Base-by-base conservation (phyloP, 345 rosid species). In the Schrenkiella parvula region DNA sequence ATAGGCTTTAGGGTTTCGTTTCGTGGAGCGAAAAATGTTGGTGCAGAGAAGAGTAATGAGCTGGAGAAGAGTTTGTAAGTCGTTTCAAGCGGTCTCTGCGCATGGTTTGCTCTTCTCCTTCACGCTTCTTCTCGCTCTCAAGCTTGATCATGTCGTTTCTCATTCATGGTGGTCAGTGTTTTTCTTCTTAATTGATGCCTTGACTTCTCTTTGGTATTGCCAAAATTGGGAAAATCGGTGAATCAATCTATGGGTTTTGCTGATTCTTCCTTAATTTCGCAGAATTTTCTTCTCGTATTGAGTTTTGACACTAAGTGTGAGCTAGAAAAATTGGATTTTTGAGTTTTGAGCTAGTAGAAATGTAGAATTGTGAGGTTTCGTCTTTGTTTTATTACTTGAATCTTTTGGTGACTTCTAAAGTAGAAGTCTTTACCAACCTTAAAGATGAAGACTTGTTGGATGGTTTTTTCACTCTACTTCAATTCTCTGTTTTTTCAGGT, bases 1-100 rank as follows among this genome's bases (percentile, higher is more conserved):
- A 44, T 54, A 44, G 72, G 23, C 26, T 52, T 48, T 53, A 69
- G 79, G 79, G 69, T 52, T 66, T 42, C 44, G 42, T 26, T 4
- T 2, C 3, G 3, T 44, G 14, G n/a, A 4, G n/a, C 28, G 58
- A 8, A 56, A 47, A 61, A 82, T 85, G 91, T 71, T 80, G 84
- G 84, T 80, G 62, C 84, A 79, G 71, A 82, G 85, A 39, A 80
- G 75, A 74, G 80, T 80, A 66, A 86, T 86, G 91, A 88, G 85
- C 72, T 90, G 96, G 93, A 77, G 87, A 60, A 85, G 93, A 83
- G 91, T 87, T 63, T 86, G 78, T 34, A 86, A 80, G 84, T 88
- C 95, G 42, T 68, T 84, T 31, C 95, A 84, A 68, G 82, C 88
- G 9, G 82, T 88, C 29, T 50, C 79, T 10, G 97, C 96, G 17